Percentiles rank a stretch among this genome's conserved stretches.
Evolutionary conservation across 768 basidiomycete genomes (phyloP).

Genomic region (Hericium rajendrae): DNA sequence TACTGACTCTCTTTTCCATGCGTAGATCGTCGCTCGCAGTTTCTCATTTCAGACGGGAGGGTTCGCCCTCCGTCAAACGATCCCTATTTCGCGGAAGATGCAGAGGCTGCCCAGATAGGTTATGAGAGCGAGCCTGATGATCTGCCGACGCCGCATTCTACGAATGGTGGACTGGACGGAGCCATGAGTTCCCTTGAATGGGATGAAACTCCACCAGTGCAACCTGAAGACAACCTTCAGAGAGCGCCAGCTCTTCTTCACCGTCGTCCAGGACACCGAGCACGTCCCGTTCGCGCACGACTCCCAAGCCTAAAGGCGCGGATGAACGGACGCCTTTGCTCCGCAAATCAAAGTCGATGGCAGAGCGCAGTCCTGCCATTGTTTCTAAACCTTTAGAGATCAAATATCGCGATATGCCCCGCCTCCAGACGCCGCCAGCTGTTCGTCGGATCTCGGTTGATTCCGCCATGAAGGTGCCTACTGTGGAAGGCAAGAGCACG

Average conservation of each 20-base stretch:
- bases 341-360: background rate
- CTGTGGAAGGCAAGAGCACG: conserved; percentile 12
- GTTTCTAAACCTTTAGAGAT: background rate
- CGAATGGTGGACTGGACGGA: background rate
- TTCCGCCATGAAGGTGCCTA: background rate
- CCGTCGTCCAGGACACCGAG: background rate
- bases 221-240: background rate
- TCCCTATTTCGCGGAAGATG: background rate
- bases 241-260: background rate
- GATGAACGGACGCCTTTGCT: background rate
- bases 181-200: background rate
- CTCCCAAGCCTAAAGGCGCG: background rate
- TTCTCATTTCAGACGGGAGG: conserved; percentile 2
- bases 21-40: conserved; percentile 12
- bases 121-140: conserved; percentile 4
- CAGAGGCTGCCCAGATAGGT: background rate
- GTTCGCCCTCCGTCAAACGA: background rate
- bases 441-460: background rate
- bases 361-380: background rate
- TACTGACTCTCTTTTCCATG: background rate
- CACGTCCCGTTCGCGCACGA: background rate
- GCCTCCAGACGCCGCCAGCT: background rate
- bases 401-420: no score
- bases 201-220: conserved; percentile 1
- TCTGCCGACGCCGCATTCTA: background rate